These are phyloP conservation scores for Russula virescens DNA, from an alignment of 768 basidiomycete species.

Conservation along the genomic window DNA sequence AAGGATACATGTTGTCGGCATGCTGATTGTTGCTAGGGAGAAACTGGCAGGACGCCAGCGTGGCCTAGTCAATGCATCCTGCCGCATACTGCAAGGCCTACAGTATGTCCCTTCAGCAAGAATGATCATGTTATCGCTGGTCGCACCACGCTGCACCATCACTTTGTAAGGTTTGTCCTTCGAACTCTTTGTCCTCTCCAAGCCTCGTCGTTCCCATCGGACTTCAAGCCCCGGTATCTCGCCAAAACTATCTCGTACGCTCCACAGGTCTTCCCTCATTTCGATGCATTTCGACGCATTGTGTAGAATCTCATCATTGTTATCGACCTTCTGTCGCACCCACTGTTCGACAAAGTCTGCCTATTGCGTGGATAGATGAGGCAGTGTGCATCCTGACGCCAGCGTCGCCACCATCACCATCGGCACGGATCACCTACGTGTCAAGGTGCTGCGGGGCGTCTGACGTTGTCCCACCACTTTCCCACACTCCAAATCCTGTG, in stretches of 20 bases:
- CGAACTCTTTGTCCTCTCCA: slow-evolving; percentile 15
- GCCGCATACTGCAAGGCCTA: no score
- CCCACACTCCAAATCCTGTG: slow-evolving; percentile 17
- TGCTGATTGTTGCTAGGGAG: no score
- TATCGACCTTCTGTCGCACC: slow-evolving; percentile 23
- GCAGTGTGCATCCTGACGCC: slow-evolving; percentile 39
- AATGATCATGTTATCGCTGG: not conserved
- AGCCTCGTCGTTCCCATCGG: not conserved
- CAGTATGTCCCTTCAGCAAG: not conserved
- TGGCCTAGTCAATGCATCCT: no score
- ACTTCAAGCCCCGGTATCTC: not conserved
- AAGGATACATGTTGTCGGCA: no score
- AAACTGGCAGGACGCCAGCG: no score
- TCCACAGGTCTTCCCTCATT: slow-evolving; percentile 21
- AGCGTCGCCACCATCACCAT: slow-evolving; percentile 32
- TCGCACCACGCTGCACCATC: not conserved
- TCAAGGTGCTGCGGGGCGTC: slow-evolving; percentile 13
- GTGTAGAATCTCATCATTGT: slow-evolving; percentile 8
- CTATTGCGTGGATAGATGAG: slow-evolving; percentile 42
- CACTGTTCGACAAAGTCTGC: slow-evolving; percentile 46
- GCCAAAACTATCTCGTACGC: slow-evolving; percentile 17
- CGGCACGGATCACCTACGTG: slow-evolving; percentile 8
- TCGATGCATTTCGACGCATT: no score
- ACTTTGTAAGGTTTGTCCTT: not conserved
- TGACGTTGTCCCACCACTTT: no score